Evolutionary conservation across 805 yeast species (phyloP).

Genomic region (Komagataella mondaviorum): DNA sequence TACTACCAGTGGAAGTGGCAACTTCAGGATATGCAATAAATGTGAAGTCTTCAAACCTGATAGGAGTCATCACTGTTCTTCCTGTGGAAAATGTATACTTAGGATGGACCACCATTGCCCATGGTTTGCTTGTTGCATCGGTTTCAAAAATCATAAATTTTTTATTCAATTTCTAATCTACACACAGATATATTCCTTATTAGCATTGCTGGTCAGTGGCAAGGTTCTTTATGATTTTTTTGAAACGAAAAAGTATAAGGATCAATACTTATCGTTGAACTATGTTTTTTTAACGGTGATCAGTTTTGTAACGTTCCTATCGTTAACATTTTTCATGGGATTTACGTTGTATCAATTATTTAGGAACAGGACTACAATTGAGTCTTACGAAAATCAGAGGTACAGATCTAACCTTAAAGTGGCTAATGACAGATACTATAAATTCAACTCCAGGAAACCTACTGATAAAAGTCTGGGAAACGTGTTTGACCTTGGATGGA

Average conservation of each 20-base stretch:
- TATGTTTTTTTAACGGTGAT: conserved; percentile 47
- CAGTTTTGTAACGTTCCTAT: conserved; percentile 36
- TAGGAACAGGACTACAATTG: conserved; percentile 70
- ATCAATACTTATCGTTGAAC: conserved; percentile 37
- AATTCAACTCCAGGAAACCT: conserved; percentile 25
- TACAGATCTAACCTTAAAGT: conserved; percentile 24
- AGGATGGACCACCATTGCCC: conserved; percentile 63
- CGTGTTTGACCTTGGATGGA: conserved; percentile 61
- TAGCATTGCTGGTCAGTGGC: conserved; percentile 26
- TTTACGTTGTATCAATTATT: conserved; percentile 48
- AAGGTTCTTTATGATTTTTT: conserved; percentile 36
- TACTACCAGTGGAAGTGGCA: conserved; percentile 41
- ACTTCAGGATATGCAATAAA: conserved; percentile 43
- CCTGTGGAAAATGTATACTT: conserved; percentile 31
- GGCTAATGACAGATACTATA: conserved; percentile 19
- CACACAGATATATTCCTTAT: conserved; percentile 30
- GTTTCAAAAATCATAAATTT: conserved; percentile 65
- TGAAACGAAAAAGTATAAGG: conserved; percentile 21
- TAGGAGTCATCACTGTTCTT: conserved; percentile 43
- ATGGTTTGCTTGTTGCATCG: conserved; percentile 87
- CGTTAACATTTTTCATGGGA: conserved; percentile 41
- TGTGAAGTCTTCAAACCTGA: conserved; percentile 50
- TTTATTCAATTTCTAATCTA: conserved; percentile 64
- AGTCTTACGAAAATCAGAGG: conserved; percentile 45
- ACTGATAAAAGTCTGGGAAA: conserved; percentile 39